Conservation (phyloP, 208 protist genomes). For the Trypanosoma vivax region DNA sequence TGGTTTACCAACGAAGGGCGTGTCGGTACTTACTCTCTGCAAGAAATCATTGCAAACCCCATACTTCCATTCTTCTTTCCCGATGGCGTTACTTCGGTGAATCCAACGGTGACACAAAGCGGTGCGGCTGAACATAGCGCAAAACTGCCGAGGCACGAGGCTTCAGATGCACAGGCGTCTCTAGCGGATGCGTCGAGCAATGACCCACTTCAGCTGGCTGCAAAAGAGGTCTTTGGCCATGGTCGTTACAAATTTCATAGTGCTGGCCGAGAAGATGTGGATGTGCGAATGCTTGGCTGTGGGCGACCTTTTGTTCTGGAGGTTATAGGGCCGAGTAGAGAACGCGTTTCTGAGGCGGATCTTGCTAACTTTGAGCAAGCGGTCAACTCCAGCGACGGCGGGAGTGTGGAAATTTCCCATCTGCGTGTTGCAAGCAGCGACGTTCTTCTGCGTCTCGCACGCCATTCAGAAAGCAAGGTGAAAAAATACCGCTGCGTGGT, state of each 20-base stretch:
- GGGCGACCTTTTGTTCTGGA: conserved; percentile 92
- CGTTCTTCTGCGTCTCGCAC: conserved; percentile 71
- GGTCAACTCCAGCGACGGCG: conserved; percentile 58
- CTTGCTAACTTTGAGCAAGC: conserved; percentile 26
- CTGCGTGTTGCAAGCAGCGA: conserved; percentile 53
- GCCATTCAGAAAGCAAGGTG: conserved; percentile 83
- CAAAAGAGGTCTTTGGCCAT: conserved; percentile 64
- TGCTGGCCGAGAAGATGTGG: conserved; percentile 91
- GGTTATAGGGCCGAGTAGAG: conserved; percentile 59
- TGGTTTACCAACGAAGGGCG: conserved; percentile 78
- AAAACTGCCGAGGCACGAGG: conserved; percentile 19
- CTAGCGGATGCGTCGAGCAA: neutral
- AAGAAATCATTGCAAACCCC: conserved; percentile 80
- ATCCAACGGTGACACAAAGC: neutral
- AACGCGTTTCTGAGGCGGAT: conserved; percentile 48
- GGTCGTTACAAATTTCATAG: conserved; percentile 89
- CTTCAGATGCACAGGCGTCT: neutral
- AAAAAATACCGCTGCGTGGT: conserved; percentile 88
- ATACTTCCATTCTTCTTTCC: conserved; percentile 79
- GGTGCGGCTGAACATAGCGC: neutral
- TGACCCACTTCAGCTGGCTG: conserved; percentile 16
- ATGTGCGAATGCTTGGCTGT: conserved; percentile 93
- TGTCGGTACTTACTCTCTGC: conserved; percentile 73
- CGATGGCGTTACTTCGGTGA: conserved; percentile 35
- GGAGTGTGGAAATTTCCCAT: conserved; percentile 54